These are phyloP conservation scores for Pneumocystis murina DNA, from an alignment of 1,139 yeast species.

Conservation along the genomic window DNA sequence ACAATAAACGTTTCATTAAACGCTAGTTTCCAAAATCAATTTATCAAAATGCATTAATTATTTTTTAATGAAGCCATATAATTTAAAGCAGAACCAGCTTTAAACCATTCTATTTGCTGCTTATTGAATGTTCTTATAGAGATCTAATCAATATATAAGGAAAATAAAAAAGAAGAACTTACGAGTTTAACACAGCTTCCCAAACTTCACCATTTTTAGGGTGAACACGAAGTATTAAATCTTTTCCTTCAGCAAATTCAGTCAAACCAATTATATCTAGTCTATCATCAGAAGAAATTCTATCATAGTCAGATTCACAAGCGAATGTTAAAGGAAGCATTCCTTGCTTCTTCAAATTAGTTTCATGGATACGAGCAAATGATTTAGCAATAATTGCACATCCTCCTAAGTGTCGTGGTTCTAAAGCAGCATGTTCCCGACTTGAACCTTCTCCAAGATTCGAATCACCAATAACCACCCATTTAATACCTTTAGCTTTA, in stretches of 20 bases:
- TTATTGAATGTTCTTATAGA: slow-evolving; percentile 59
- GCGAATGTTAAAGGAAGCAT: slow-evolving; percentile 88
- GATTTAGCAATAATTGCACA: slow-evolving; percentile 94
- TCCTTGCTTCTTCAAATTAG: slow-evolving; percentile 95
- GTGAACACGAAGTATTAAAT: slow-evolving; percentile 72
- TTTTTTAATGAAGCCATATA: slow-evolving; percentile 57
- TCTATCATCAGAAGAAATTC: slow-evolving; percentile 78
- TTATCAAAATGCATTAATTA: slow-evolving; percentile 3
- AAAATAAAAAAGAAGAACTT: background rate
- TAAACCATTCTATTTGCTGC: slow-evolving; percentile 98
- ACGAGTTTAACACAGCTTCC: slow-evolving; percentile 69
- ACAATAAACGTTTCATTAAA: background rate
- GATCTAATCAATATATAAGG: background rate
- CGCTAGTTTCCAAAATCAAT: background rate
- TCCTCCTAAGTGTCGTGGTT: slow-evolving; percentile 98
- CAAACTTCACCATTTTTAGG: slow-evolving; percentile 75
- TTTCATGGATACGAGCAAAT: slow-evolving; percentile 92
- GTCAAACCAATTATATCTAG: slow-evolving; percentile 77
- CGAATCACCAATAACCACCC: slow-evolving; percentile 99
- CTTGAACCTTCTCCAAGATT: slow-evolving; percentile 99
- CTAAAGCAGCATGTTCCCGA: slow-evolving; percentile 99
- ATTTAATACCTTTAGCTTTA: slow-evolving; percentile 48
- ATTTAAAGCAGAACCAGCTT: slow-evolving; percentile 97
- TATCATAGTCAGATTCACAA: slow-evolving; percentile 82
- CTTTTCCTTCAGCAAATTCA: slow-evolving; percentile 85